A percentile compares a stretch with the other conserved stretches of the same genome.
Evolutionary conservation across 1,284 basidiomycete genomes (phyloP).

Genomic region (Fomes fomentarius): DNA sequence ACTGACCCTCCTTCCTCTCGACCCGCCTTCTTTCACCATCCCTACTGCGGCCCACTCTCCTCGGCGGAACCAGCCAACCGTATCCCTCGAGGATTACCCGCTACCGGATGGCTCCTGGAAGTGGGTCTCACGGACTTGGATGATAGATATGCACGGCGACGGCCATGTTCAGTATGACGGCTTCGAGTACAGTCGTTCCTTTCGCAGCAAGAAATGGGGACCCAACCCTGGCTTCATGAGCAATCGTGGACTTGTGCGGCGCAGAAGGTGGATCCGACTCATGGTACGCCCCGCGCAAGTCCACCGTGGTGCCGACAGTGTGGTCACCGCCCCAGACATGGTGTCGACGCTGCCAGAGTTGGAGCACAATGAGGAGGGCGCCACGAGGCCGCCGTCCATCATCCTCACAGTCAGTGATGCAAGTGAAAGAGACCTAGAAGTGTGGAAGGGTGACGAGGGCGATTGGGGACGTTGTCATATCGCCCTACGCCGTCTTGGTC

Average conservation of each 20-base stretch:
- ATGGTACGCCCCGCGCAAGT: conserved; percentile 66
- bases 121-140: conserved; percentile 80
- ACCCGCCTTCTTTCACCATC: conserved; percentile 76
- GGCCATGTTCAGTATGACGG: conserved; percentile 80
- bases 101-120: conserved; percentile 80
- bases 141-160: conserved; percentile 84
- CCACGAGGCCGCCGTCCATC: conserved; percentile 35
- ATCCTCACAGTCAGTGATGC: conserved; percentile 19
- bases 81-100: conserved; percentile 68
- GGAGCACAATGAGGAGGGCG: conserved; percentile 24
- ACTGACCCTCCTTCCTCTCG: conserved; percentile 67
- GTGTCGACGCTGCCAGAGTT: conserved; percentile 12
- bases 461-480: conserved; percentile 65
- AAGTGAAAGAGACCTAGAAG: conserved; percentile 18
- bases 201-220: conserved; percentile 66
- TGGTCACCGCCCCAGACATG: not conserved
- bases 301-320: conserved; percentile 6
- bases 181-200: conserved; percentile 82
- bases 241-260: conserved; percentile 71
- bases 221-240: conserved; percentile 59
- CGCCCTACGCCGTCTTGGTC: conserved; percentile 54
- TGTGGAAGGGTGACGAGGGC: conserved; percentile 47
- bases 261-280: conserved; percentile 76
- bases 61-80: conserved; percentile 47
- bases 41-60: conserved; percentile 44